Base-by-base conservation (phyloP, 192 early-diverging fungal genomes). In the Backusella westeae region DNA sequence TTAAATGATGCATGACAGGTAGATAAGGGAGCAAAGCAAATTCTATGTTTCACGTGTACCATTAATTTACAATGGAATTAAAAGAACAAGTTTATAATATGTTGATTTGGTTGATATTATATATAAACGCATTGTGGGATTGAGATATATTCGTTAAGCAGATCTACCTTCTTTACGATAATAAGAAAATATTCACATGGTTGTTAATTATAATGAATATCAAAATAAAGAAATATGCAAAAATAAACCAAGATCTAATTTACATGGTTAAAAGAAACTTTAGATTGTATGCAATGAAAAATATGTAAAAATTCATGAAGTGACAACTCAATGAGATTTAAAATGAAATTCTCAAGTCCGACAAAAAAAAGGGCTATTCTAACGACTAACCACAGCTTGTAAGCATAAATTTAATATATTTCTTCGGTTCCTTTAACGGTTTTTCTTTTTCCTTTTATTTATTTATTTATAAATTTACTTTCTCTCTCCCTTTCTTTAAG, bases 401-500 rank as follows among this genome's bases (percentile, higher is more conserved):
- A 49, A 32, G 46, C 46, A 49, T 49, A 49, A 49, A 49, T 49
- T 49, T 59, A 26, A 21, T 59, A 23, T 59, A 26, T 59, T 26
- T 56, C 53, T 56, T 59, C 56, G 56, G 56, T 59, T 59, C 56
- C 56, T 59, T 5, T 5, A 59, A 59, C 56, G 56, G 56, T 59
- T 26, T 59, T 29, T 63, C 21, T 53, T 52, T 49, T 23, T 15
- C 46, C 15, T 26, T 59, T 59, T 59, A 59, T 59, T 59, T 59
- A 59, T 59, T 59, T 59, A 59, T 59, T 59, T 59, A 66, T 74
- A 74, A 74, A 34, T 38, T 21, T 59, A 26, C 34, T 63, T 65
- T 36, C 21, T 36, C 9, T 63, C 52, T 63, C n/a, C 56, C 56
- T 74, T 63, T 41, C 35, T 39, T 26, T 74, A 34, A 63, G 56